phyloP scores from a whole-genome alignment of 2,329 filamentous ascomycete species.

The Diaporthe capsici region DNA sequence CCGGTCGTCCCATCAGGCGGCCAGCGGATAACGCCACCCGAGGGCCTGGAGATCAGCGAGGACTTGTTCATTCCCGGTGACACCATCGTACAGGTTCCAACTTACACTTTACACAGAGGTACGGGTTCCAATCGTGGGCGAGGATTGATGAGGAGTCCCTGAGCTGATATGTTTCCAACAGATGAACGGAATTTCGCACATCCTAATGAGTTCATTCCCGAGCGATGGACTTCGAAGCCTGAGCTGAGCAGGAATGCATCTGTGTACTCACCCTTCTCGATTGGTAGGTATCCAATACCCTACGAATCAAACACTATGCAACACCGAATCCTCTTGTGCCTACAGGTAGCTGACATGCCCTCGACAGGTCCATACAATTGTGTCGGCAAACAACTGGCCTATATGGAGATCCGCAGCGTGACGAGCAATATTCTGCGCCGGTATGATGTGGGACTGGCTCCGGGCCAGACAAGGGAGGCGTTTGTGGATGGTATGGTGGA shows the following conservation, averaged over 20 bases:
- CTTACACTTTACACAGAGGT: conserved; percentile 37
- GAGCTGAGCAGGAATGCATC: conserved; percentile 46
- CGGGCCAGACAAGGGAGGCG: conserved; percentile 31
- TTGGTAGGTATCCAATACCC: conserved; percentile 18
- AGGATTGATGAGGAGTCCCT: accelerated
- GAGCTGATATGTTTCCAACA: not conserved
- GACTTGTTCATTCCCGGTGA: conserved; percentile 34
- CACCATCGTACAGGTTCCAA: conserved; percentile 32
- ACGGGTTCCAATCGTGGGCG: not conserved
- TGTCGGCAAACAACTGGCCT: conserved; percentile 38
- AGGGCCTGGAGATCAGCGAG: conserved; percentile 29
- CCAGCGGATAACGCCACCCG: conserved; percentile 31
- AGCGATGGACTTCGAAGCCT: conserved; percentile 51
- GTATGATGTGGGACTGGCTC: conserved; percentile 37
- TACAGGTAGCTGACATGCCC: not conserved
- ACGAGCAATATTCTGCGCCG: conserved; percentile 24
- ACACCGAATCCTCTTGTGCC: not conserved
- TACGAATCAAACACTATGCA: not conserved
- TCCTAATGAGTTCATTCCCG: conserved; percentile 51
- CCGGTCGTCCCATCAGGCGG: conserved; percentile 30
- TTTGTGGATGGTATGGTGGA: conserved; percentile 34
- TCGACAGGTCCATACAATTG: conserved; percentile 36
- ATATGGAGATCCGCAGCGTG: conserved; percentile 39
- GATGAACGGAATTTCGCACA: conserved; percentile 42
- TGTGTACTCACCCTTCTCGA: conserved; percentile 39